Base-by-base conservation (phyloP, 179 eudicot species). In the Pouteria campechiana region DNA sequence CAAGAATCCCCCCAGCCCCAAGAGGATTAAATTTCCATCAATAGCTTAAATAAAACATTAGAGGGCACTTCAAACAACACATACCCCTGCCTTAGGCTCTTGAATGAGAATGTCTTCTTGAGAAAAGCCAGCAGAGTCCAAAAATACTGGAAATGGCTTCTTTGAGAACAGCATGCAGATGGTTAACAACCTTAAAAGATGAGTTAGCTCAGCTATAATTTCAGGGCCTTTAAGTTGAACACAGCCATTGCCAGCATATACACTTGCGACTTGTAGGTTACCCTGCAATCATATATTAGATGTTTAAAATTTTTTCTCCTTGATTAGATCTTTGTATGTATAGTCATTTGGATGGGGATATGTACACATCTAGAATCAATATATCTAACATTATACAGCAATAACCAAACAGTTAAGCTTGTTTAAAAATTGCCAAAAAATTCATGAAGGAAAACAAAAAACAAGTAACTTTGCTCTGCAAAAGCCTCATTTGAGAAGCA, bases 11-110 rank as follows among this genome's bases (percentile, higher is more conserved):
- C 2, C 4, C 14, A 27, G 19, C 11, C 33, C 3, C 23, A 3
- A 3, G 7, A 19, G 33, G 13, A 10, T 7, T 18, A 3, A 5
- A 15, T 23, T 20, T 20, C 19, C 7, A 41, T 17, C 1, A 13
- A 20, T 2, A 39, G 14, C 31, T 17, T 30, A 29, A 21, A 44
- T 17, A 28, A 28, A 31, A 52, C 23, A 20, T 6, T 9, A 5
- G 23, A 38, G 15, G 3, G 41, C 1, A 44, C 10, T 23, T 14
- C 3, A 42, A 5, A 33, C 17, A 27, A 28, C 13, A 48, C 79
- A 63, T 72, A 88, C 97, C 69, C 83, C 97, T 52, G 97, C 97
- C 67, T 88, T 88, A 44, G 97, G 94, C 76, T 88, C 74, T 59
- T 84, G 94, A 44, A 89, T 85, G 39, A 89, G 86, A 51, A 89